Conservation (phyloP, 352 stramenopile genomes). For the Nothophytophthora sp. region DNA sequence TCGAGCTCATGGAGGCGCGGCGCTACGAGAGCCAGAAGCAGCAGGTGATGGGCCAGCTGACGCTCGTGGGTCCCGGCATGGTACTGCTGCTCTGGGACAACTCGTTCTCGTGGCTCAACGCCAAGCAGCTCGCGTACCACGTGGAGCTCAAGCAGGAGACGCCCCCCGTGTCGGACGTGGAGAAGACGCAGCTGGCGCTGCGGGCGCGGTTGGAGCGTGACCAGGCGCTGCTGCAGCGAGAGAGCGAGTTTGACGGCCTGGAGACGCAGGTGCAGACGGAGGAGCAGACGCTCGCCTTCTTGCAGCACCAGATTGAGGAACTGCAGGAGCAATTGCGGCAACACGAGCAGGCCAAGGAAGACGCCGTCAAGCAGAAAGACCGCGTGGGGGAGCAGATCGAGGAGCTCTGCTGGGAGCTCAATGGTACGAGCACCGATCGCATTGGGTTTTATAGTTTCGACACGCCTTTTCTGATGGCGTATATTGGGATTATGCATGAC, state of each 20-base stretch:
- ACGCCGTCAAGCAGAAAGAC: slow-evolving; percentile 35
- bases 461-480: not conserved
- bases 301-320: slow-evolving; percentile 65
- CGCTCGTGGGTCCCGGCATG: slow-evolving; percentile 55
- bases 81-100: slow-evolving; percentile 81
- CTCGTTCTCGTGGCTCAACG: slow-evolving; percentile 82
- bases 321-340: slow-evolving; percentile 38
- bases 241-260: slow-evolving; percentile 40
- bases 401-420: slow-evolving; percentile 66
- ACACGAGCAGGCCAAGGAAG: slow-evolving; percentile 39
- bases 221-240: slow-evolving; percentile 30
- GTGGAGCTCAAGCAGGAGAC: slow-evolving; percentile 72
- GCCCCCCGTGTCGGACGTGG: slow-evolving; percentile 29
- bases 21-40: slow-evolving; percentile 73
- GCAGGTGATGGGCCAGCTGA: slow-evolving; percentile 39
- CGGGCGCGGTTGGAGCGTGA: slow-evolving; percentile 49
- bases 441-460: too few relatives aligned
- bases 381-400: slow-evolving; percentile 51
- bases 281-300: slow-evolving; percentile 39
- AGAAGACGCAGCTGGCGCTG: slow-evolving; percentile 49
- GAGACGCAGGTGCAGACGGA: slow-evolving; percentile 51
- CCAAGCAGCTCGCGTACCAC: slow-evolving; percentile 74
- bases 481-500: not conserved
- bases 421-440: slow-evolving; percentile 47
- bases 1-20: slow-evolving; percentile 50